Evolutionary conservation across 2,329 filamentous ascomycete species (phyloP), one percentile per base, ranked within the genome.

Genomic region (Ceratocystis lukuohia): DNA sequence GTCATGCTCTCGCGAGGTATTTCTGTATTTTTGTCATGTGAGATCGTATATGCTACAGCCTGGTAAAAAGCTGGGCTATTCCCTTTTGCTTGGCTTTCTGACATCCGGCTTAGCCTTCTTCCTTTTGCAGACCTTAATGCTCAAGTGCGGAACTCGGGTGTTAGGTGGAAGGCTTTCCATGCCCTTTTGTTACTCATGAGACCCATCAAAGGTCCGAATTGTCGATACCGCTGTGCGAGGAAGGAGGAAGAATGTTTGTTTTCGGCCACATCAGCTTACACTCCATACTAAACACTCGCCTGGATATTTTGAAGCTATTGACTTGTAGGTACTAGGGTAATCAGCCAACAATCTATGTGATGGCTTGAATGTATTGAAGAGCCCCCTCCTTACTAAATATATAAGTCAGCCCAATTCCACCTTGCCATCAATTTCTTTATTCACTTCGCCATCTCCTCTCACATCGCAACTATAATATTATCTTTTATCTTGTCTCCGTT

Each of bases 11-110:
- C 7, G 33, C 56, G 17, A 59, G 56, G 28, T 33, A 59, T 59
- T 59, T 59, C 56, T 59, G 56, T 59, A 30, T 59, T 30, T 59
- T 59, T 37, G 56, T 59, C 28, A 30, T 17, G n/a, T 59, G 28
- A 30, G 17, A 8, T 33, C 17, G 30, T 30, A 30, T 37, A 59
- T 59, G 5, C 7, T 37, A 30, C 56, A 37, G 17, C 2, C 56
- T 30, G 28, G 37, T 41, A 41, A 12, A 41, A 41, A 41, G 37
- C 37, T 41, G 37, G 37, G 37, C 37, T 41, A 41, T 41, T 41
- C 37, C 37, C 12, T n/a, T 59, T 15, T 17, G n/a, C 25, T n/a
- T 59, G 56, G 12, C 56, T 17, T 17, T 57, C 30, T n/a, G 56
- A 37, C 56, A n/a, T 15, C 56, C 28, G n/a, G 15, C 30, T n/a